These are phyloP conservation scores for Coniferiporia sulphurascens DNA, from an alignment of 1,284 basidiomycete species.

Conservation along the genomic window DNA sequence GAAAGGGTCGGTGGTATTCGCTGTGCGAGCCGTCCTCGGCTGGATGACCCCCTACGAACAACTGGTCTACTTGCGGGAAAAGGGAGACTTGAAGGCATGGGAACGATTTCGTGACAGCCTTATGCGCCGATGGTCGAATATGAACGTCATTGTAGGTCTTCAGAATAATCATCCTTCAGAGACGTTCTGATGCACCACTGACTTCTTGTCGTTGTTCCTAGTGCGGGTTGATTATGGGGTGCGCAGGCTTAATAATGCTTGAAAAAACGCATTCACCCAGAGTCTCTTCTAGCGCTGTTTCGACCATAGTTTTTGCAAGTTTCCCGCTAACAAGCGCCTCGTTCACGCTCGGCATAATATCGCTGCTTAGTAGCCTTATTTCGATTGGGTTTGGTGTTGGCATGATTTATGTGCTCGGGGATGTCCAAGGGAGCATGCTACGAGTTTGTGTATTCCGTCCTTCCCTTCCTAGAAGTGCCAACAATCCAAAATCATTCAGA, in stretches of 20 bases:
- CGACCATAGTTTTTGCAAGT: conserved; percentile 11
- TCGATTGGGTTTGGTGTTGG: conserved; percentile 16
- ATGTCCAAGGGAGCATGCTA: background rate
- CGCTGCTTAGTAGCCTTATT: conserved; percentile 13
- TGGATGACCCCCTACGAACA: conserved; percentile 17
- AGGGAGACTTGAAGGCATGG: conserved; percentile 6
- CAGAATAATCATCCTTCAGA: background rate
- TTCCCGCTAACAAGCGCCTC: conserved; percentile 10
- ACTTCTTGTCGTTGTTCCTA: background rate
- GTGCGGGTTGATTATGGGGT: conserved; percentile 18
- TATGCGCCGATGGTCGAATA: conserved; percentile 14
- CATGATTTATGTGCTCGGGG: conserved; percentile 13
- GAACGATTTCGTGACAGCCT: conserved; percentile 12
- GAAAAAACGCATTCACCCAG: background rate
- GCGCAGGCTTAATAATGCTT: background rate
- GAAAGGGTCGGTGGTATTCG: background rate
- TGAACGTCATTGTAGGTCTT: conserved; percentile 13
- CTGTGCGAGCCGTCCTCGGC: background rate
- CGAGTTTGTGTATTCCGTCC: background rate
- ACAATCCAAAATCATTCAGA: background rate
- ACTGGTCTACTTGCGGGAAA: conserved; percentile 2
- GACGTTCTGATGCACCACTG: too few relatives aligned
- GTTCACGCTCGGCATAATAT: conserved; percentile 13
- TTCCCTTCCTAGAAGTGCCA: too few relatives aligned
- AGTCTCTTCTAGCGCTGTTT: conserved; percentile 3